A percentile compares a stretch with the other conserved stretches of the same genome.
Conservation (phyloP, 768 basidiomycete species). For the Exidia glandulosa region DNA sequence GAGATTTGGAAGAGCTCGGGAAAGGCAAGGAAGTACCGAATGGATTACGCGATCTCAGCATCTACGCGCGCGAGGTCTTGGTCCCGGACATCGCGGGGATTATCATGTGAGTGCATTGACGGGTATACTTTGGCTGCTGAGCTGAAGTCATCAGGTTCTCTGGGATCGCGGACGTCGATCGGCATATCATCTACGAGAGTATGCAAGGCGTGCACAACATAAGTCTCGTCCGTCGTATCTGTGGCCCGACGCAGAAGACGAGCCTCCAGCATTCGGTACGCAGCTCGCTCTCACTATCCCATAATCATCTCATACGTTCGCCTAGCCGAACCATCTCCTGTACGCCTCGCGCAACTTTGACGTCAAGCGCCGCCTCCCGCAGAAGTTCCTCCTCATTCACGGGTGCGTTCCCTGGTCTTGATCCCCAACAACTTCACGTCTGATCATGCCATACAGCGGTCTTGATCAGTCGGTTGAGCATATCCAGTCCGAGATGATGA, state of each 20-base stretch:
- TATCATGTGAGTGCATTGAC: slow-evolving; percentile 8
- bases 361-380: slow-evolving; percentile 7
- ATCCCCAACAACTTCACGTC: no score
- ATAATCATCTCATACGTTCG: neutral
- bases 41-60: slow-evolving; percentile 7
- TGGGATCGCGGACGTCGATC: slow-evolving; percentile 11
- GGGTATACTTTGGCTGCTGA: neutral
- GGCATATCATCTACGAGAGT: slow-evolving; percentile 9
- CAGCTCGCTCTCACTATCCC: neutral
- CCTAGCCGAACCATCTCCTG: slow-evolving; percentile 11
- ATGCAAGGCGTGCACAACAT: slow-evolving; percentile 8
- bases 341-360: slow-evolving; percentile 12
- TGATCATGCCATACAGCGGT: slow-evolving; percentile 7
- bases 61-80: slow-evolving; percentile 7
- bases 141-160: slow-evolving; percentile 1
- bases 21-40: slow-evolving; percentile 5
- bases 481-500: slow-evolving; percentile 12
- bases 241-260: slow-evolving; percentile 8
- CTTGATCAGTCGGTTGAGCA: slow-evolving; percentile 9
- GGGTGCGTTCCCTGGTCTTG: slow-evolving; percentile 4
- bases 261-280: slow-evolving; percentile 7
- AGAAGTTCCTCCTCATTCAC: slow-evolving; percentile 11
- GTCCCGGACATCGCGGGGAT: slow-evolving; percentile 9
- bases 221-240: slow-evolving; percentile 8
- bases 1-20: slow-evolving; percentile 2